Conservation (phyloP, 2,329 filamentous ascomycete genomes). For the Aureobasidium sp. region DNA sequence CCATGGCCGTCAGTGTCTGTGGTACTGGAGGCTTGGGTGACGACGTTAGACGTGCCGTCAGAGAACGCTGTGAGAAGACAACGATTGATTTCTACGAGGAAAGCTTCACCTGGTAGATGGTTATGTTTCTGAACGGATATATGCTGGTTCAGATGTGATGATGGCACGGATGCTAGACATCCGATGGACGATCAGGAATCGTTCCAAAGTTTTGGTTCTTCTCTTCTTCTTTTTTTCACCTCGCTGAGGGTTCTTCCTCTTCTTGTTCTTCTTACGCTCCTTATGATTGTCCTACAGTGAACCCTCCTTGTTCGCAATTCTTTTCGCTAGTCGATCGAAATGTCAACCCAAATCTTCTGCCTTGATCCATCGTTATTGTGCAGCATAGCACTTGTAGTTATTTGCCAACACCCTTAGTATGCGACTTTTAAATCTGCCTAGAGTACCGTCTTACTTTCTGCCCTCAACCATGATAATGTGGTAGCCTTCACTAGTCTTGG, state of each 20-base stretch:
- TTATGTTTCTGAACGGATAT: neutral
- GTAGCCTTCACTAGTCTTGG: conserved; percentile 68
- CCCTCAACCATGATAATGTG: conserved; percentile 74
- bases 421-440: neutral
- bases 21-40: conserved; percentile 67
- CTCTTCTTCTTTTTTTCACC: neutral
- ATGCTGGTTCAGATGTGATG: neutral
- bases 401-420: neutral
- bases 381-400: neutral
- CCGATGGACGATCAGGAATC: conserved; percentile 1
- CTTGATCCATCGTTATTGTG: neutral
- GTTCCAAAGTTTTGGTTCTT: neutral
- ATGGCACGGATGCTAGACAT: conserved; percentile 5
- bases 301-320: neutral
- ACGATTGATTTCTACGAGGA: conserved; percentile 74
- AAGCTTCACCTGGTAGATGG: conserved; percentile 56
- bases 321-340: neutral
- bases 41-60: conserved; percentile 61
- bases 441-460: conserved; percentile 39
- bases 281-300: neutral
- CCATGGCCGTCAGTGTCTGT: conserved; percentile 79
- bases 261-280: conserved; percentile 12
- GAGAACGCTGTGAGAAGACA: conserved; percentile 54
- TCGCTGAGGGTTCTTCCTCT: neutral
- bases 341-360: neutral